phyloP scores from a whole-genome alignment of 1,284 basidiomycete species.

The Trametes polyzona region DNA sequence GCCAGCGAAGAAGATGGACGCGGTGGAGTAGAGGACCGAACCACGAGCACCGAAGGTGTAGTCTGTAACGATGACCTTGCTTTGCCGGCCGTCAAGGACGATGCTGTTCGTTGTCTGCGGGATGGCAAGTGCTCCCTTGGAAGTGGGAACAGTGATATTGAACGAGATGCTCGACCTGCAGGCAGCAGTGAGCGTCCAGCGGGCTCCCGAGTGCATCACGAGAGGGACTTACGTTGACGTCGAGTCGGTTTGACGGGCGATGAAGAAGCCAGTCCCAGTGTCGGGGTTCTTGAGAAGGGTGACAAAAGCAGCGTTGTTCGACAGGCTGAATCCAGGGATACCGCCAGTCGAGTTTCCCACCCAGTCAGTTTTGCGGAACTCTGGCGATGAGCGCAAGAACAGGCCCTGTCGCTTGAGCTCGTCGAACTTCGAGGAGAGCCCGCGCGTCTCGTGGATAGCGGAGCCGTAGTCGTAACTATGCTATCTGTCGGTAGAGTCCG shows the following conservation, averaged over 20 bases:
- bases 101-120: constrained; percentile 57
- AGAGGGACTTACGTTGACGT: constrained; percentile 61
- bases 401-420: constrained; percentile 77
- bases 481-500: no score
- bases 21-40: constrained; percentile 64
- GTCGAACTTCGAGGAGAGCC: constrained; percentile 66
- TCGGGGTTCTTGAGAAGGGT: constrained; percentile 72
- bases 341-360: constrained; percentile 64
- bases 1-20: constrained; percentile 69
- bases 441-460: constrained; percentile 67
- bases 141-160: constrained; percentile 58
- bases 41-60: constrained; percentile 63
- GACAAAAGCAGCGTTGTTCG: constrained; percentile 56
- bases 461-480: constrained; percentile 69
- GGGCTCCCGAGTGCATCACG: not conserved
- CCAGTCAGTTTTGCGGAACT: constrained; percentile 79
- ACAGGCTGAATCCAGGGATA: constrained; percentile 46
- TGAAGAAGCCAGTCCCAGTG: constrained; percentile 65
- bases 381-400: constrained; percentile 75
- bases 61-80: constrained; percentile 70
- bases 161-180: constrained; percentile 53
- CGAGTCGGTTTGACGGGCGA: constrained; percentile 69
- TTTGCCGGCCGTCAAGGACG: constrained; percentile 67
- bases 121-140: constrained; percentile 52
- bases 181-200: no score